A percentile compares a stretch with the other conserved stretches of the same genome.
Evolutionary conservation across 2,329 filamentous ascomycete species (phyloP).

Genomic region (Nigrospora sphaerica): DNA sequence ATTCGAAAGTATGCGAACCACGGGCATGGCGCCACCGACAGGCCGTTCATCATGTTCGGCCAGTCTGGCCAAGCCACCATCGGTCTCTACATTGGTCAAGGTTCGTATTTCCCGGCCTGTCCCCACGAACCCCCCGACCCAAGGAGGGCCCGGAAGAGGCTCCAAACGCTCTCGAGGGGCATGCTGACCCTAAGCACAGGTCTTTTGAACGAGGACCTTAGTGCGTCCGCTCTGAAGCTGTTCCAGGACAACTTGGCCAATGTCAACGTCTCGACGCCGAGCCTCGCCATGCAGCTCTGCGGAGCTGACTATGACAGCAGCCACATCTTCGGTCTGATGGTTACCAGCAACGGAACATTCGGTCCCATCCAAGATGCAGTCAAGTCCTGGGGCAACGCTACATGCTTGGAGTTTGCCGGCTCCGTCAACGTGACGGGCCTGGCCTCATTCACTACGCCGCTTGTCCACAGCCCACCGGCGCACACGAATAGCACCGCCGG

Average conservation of each 20-base stretch:
- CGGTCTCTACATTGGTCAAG: slow-evolving; percentile 27
- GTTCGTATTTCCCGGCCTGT: too few species aligned
- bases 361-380: slow-evolving; percentile 20
- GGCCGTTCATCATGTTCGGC: slow-evolving; percentile 20
- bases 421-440: slow-evolving; percentile 8
- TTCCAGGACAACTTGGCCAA: slow-evolving; percentile 16
- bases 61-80: slow-evolving; percentile 18
- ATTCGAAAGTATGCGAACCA: slow-evolving; percentile 18
- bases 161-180: too few species aligned
- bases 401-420: slow-evolving; percentile 15
- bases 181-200: too few species aligned
- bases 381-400: slow-evolving; percentile 18
- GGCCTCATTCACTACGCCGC: too few species aligned
- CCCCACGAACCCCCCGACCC: too few species aligned
- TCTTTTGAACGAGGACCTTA: slow-evolving; percentile 17
- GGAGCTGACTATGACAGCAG: slow-evolving; percentile 15
- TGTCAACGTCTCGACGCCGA: slow-evolving; percentile 14
- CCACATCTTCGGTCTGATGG: slow-evolving; percentile 26
- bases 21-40: slow-evolving; percentile 11
- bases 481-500: too few species aligned
- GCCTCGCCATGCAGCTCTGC: slow-evolving; percentile 29
- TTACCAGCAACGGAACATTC: slow-evolving; percentile 23
- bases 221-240: slow-evolving; percentile 15
- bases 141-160: too few species aligned
- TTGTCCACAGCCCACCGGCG: too few species aligned